phyloP scores from a whole-genome alignment of 1,284 basidiomycete species.

The Ganoderma multipileum region DNA sequence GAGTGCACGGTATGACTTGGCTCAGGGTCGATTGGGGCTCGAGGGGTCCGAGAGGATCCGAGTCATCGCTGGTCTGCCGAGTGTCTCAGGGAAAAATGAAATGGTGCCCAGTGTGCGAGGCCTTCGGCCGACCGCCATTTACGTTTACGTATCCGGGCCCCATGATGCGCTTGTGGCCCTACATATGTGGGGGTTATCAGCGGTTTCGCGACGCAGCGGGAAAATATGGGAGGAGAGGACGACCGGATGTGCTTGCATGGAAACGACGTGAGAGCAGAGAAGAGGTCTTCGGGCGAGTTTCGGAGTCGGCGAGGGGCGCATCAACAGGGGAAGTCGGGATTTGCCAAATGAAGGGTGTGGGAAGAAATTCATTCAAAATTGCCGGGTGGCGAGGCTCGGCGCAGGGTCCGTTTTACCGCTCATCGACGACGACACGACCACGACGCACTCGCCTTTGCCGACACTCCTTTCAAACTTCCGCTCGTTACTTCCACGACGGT shows the following conservation, averaged over 20 bases:
- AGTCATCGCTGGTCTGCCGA: not conserved
- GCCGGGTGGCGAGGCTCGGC: not conserved
- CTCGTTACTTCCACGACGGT: conserved; percentile 21
- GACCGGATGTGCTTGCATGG: not conserved
- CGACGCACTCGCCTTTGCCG: conserved; percentile 19
- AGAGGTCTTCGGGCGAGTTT: not conserved
- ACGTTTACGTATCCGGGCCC: not conserved
- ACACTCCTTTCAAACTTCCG: conserved; percentile 27
- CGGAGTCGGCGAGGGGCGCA: not conserved
- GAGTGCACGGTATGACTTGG: not conserved
- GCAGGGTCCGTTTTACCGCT: conserved; percentile 14
- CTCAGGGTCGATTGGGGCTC: not conserved
- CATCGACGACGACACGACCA: conserved; percentile 26
- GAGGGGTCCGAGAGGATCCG: not conserved
- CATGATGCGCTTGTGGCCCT: not conserved
- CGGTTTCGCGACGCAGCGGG: not conserved
- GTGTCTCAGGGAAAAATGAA: not conserved
- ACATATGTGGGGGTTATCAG: not conserved
- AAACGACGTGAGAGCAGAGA: not conserved
- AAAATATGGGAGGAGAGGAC: not conserved
- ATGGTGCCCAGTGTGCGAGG: not conserved
- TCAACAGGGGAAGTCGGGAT: conserved; percentile 22
- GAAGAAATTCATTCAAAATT: conserved; percentile 13
- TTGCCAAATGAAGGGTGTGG: conserved; percentile 17
- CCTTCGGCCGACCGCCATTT: not conserved